These are phyloP conservation scores for Ceratobasidium papillatum DNA, from an alignment of 1,284 basidiomycete genomes.

Conservation along the genomic window DNA sequence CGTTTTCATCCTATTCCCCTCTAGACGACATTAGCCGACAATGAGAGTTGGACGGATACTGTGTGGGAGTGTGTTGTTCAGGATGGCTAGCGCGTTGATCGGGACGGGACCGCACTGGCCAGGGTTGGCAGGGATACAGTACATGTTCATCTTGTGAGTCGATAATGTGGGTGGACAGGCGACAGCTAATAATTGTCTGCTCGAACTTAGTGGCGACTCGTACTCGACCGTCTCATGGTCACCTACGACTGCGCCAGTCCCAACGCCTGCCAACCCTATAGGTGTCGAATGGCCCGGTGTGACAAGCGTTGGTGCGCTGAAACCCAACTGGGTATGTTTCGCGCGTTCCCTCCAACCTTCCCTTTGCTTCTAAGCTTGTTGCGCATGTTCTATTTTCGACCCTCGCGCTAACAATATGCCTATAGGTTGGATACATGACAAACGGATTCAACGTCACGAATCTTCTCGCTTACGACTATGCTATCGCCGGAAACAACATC, in stretches of 20 bases:
- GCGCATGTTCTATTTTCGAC: neutral
- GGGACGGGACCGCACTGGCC: conserved; percentile 21
- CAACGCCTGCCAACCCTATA: neutral
- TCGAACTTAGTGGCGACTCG: neutral
- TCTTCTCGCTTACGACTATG: conserved; percentile 13
- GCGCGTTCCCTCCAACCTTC: neutral
- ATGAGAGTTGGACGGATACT: conserved; percentile 9
- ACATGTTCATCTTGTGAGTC: conserved; percentile 29
- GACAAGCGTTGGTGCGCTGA: neutral
- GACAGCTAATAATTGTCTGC: neutral
- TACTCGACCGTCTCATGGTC: conserved; percentile 19
- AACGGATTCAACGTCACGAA: conserved; percentile 19
- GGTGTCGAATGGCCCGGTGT: conserved; percentile 16
- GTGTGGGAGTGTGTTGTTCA: neutral
- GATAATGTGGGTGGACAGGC: neutral
- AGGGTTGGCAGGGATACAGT: neutral
- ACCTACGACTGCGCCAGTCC: neutral
- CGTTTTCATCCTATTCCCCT: neutral
- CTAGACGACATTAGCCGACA: too few relatives aligned
- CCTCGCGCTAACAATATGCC: neutral
- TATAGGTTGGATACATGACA: conserved; percentile 19
- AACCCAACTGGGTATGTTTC: conserved; percentile 22
- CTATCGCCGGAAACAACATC: conserved; percentile 12
- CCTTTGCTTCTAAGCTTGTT: neutral
- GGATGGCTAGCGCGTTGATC: neutral